Conservation (phyloP, 164 flowering plant genomes). For the Litsea cubeba region DNA sequence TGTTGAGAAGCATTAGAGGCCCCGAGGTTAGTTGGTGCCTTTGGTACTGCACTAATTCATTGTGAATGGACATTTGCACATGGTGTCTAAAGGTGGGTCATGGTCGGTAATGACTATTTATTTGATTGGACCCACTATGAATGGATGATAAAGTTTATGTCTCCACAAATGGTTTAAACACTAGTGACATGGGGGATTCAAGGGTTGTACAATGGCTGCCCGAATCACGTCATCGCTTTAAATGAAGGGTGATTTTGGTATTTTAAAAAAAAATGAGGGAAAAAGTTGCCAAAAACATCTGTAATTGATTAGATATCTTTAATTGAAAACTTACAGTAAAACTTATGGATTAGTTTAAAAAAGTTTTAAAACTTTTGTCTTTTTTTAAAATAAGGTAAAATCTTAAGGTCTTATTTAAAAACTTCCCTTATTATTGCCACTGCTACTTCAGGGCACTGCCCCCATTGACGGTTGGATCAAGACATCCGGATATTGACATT, state of each 20-base stretch:
- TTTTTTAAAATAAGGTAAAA: too few relatives aligned
- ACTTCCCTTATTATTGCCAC: too few relatives aligned
- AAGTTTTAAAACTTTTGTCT: fast-evolving
- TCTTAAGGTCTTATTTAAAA: too few relatives aligned
- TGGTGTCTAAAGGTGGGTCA: neutral
- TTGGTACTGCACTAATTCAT: too few relatives aligned
- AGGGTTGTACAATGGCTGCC: neutral
- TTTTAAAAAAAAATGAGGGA: too few relatives aligned
- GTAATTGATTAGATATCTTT: too few relatives aligned
- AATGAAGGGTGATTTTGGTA: too few relatives aligned
- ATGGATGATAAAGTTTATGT: neutral
- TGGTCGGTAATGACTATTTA: neutral
- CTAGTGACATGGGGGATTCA: neutral
- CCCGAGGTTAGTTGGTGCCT: constrained; percentile 31
- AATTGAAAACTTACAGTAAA: too few relatives aligned
- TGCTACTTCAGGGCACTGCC: neutral
- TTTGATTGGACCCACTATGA: neutral
- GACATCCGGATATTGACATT: too few relatives aligned
- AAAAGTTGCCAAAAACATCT: too few relatives aligned
- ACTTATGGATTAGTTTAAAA: too few relatives aligned
- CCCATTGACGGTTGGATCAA: neutral
- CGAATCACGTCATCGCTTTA: too few relatives aligned
- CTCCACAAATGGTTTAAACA: neutral
- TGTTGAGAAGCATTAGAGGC: constrained; percentile 29
- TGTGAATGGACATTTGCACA: neutral